Conservation (phyloP, 768 basidiomycete genomes). For the Naganishia onofrii region DNA sequence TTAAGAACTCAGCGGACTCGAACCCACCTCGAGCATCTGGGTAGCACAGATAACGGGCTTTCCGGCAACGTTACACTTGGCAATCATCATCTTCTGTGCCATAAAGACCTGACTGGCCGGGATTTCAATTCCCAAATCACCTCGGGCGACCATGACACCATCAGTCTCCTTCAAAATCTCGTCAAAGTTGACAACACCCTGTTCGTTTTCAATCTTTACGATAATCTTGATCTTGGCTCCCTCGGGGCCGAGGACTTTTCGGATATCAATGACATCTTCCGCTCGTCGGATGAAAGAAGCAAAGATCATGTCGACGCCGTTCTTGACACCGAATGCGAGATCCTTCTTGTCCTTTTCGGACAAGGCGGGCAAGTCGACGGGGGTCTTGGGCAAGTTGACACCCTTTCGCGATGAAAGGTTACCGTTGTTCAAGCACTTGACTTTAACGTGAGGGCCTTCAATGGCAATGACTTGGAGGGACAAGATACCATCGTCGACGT, state of each 20-base stretch:
- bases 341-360: slow-evolving; percentile 98
- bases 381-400: slow-evolving; percentile 97
- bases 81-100: slow-evolving; percentile 99
- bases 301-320: slow-evolving; percentile 98
- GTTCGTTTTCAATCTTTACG: slow-evolving; percentile 99
- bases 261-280: slow-evolving; percentile 90
- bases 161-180: slow-evolving; percentile 92
- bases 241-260: slow-evolving; percentile 86
- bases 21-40: slow-evolving; percentile 88
- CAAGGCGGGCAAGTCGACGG: slow-evolving; percentile 93
- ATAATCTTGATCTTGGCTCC: slow-evolving; percentile 97
- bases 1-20: slow-evolving; percentile 33
- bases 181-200: slow-evolving; percentile 98
- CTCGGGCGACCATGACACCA: slow-evolving; percentile 99
- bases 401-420: slow-evolving; percentile 94
- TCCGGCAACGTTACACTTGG: slow-evolving; percentile 95
- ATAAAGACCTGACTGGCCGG: slow-evolving; percentile 99
- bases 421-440: slow-evolving; percentile 86
- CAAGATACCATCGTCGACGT: slow-evolving; percentile 94
- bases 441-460: slow-evolving; percentile 74
- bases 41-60: slow-evolving; percentile 99
- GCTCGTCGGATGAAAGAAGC: slow-evolving; percentile 97
- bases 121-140: slow-evolving; percentile 98
- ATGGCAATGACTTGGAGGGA: slow-evolving; percentile 88
- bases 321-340: slow-evolving; percentile 88